Percentiles rank a stretch among this genome's conserved stretches.
phyloP scores from a whole-genome alignment of 2,329 filamentous ascomycete species.

The Ascochyta viciae-villosae region DNA sequence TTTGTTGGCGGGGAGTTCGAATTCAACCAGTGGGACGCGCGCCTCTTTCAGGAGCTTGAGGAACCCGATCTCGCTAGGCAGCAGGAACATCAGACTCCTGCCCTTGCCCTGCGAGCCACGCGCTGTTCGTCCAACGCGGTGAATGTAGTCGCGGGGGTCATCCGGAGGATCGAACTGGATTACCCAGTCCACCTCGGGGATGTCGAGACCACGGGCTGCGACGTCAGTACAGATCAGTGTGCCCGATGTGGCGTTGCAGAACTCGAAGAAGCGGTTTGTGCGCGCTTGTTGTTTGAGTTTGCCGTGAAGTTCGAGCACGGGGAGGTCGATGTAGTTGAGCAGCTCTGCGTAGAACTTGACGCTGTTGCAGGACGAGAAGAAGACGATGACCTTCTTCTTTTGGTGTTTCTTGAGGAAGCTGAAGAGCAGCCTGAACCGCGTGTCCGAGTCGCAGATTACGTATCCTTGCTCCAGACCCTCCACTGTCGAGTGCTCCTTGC shows the following conservation, averaged over 20 bases:
- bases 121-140: constrained; percentile 94
- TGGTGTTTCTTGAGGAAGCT: constrained; percentile 91
- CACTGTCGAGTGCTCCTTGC: constrained; percentile 88
- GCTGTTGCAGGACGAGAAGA: constrained; percentile 85
- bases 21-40: constrained; percentile 92
- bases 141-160: constrained; percentile 73
- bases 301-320: constrained; percentile 81
- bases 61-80: constrained; percentile 92
- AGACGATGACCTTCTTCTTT: constrained; percentile 98
- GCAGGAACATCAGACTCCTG: constrained; percentile 88
- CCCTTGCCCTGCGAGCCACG: constrained; percentile 84
- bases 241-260: constrained; percentile 82
- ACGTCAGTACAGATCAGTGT: constrained; percentile 97
- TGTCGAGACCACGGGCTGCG: constrained; percentile 92
- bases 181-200: constrained; percentile 95
- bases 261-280: constrained; percentile 99
- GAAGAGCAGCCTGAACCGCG: constrained; percentile 91
- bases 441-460: constrained; percentile 90
- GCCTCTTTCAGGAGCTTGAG: constrained; percentile 89
- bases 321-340: constrained; percentile 96
- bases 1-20: constrained; percentile 92
- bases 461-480: constrained; percentile 96
- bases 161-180: constrained; percentile 90
- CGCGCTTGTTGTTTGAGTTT: constrained; percentile 99
- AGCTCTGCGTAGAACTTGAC: constrained; percentile 96